phyloP scores from a whole-genome alignment of 1,284 basidiomycete species.

The Schizophyllum amplum region DNA sequence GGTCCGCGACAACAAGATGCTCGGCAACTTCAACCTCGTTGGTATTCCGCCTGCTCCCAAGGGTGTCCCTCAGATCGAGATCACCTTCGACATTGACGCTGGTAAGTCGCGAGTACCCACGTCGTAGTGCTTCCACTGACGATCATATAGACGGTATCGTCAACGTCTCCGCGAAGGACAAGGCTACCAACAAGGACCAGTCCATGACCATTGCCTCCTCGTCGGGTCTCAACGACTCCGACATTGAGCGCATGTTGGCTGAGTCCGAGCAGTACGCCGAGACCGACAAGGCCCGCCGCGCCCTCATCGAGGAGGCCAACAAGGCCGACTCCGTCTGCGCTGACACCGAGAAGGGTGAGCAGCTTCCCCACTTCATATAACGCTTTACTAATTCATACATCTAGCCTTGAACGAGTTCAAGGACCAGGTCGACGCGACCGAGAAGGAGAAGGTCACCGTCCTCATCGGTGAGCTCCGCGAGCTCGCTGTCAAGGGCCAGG shows the following conservation, averaged over 20 bases:
- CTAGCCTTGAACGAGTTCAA: constrained; percentile 94
- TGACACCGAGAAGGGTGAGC: constrained; percentile 90
- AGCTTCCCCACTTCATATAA: too few relatives aligned
- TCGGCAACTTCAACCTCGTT: constrained; percentile 98
- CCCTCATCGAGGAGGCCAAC: constrained; percentile 95
- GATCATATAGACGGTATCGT: constrained; percentile 76
- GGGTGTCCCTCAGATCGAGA: constrained; percentile 97
- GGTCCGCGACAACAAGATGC: constrained; percentile 96
- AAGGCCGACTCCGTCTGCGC: constrained; percentile 91
- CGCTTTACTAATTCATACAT: constrained; percentile 6
- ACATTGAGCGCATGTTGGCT: constrained; percentile 95
- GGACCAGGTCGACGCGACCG: constrained; percentile 86
- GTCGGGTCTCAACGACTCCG: constrained; percentile 92
- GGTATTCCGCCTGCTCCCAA: constrained; percentile 97
- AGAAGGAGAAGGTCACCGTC: constrained; percentile 90
- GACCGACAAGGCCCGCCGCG: constrained; percentile 81
- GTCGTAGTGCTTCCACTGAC: constrained; percentile 1
- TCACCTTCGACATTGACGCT: constrained; percentile 98
- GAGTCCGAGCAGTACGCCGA: constrained; percentile 95
- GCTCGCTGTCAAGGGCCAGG: constrained; percentile 73
- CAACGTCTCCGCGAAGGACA: constrained; percentile 94
- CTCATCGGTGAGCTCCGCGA: constrained; percentile 86
- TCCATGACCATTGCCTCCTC: constrained; percentile 97
- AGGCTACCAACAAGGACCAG: constrained; percentile 96
- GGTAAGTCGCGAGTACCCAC: constrained; percentile 36